Base-by-base conservation (phyloP, 2,329 filamentous ascomycete species). In the Penicillium sp. region DNA sequence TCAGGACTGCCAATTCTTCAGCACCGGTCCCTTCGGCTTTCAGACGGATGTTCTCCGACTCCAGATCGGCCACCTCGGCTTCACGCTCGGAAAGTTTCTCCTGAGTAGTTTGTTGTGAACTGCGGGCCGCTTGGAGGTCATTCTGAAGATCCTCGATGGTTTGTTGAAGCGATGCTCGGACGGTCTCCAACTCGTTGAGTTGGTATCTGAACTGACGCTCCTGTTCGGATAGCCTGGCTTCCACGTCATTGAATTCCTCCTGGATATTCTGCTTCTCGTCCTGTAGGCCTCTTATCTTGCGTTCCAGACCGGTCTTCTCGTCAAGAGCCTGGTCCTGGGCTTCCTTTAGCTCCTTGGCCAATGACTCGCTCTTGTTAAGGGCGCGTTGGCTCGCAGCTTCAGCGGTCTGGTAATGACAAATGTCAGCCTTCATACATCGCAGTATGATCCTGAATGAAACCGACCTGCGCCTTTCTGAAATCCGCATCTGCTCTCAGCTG, bases 21-120 rank as follows among this genome's bases (percentile, higher is more conserved):
- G 84, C 83, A 66, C 96, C 92, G 8, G 87, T 89, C 1, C 88
- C 88, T 61, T 93, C 88, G 0, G 91, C 88, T 66, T 92, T 96
- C 4, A 95, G 74, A 28, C 86, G 81, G 46, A 96, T 72, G 7
- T 96, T 82, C 46, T 97, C 89, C 0, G 87, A 84, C 71, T 97
- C 91, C 8, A 97, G 72, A 10, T 82, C 75, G 0, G 86, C 89
- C 35, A 87, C 79, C n/a, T 84, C 78, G 1, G 75, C 76, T 58
- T 95, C 89, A 53, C 82, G 84, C 48, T 87, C 79, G 0, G 79
- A 74, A 3, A 95, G 70, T 61, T 83, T 82, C 15, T 82, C 77
- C 66, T 93, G 88, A 0, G 81, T 75, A 45, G 75, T 73, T 54
- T 82, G 76, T 47, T 86, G 66, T 45, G 83, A 81, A 24, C 71